A percentile compares a stretch with the other conserved stretches of the same genome.
These are phyloP conservation scores for Plasmodium sp. DNA, from an alignment of 169 alveolate genomes.

Conservation along the genomic window DNA sequence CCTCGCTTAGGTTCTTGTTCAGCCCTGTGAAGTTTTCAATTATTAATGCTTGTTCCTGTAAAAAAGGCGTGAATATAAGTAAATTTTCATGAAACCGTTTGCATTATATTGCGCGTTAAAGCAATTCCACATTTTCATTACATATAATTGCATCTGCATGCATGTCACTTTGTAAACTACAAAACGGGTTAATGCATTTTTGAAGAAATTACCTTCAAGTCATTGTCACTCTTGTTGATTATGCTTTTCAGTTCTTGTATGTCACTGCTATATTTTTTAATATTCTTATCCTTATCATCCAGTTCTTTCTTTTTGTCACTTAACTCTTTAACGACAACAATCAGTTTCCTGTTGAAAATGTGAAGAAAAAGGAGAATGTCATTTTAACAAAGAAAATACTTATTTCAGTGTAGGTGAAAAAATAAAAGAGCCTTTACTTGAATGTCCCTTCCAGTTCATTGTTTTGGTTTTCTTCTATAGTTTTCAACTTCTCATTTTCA, in stretches of 20 bases:
- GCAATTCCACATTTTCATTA: not conserved
- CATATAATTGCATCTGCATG: not conserved
- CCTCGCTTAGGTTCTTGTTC: constrained; percentile 63
- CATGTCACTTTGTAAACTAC: not conserved
- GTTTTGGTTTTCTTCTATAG: constrained; percentile 76
- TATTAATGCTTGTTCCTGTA: constrained; percentile 75
- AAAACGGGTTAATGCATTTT: constrained; percentile 3
- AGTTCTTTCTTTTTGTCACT: constrained; percentile 72
- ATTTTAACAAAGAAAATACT: not conserved
- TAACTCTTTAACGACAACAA: constrained; percentile 75
- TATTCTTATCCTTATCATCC: constrained; percentile 71
- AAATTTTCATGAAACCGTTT: constrained; percentile 3
- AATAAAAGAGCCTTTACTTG: constrained; percentile 36
- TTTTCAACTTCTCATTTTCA: constrained; percentile 74
- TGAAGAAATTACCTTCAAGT: constrained; percentile 57
- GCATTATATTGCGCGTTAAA: not conserved
- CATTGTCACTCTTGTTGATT: constrained; percentile 70
- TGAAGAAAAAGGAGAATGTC: not conserved
- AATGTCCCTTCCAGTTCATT: constrained; percentile 76
- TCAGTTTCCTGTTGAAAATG: constrained; percentile 58
- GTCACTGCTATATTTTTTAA: constrained; percentile 60
- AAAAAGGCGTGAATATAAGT: not conserved
- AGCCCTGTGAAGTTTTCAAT: constrained; percentile 72
- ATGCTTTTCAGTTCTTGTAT: constrained; percentile 71
- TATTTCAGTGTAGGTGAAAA: not conserved